Conservation (phyloP, 2,329 filamentous ascomycete species). For the Talaromyces atroroseus region DNA sequence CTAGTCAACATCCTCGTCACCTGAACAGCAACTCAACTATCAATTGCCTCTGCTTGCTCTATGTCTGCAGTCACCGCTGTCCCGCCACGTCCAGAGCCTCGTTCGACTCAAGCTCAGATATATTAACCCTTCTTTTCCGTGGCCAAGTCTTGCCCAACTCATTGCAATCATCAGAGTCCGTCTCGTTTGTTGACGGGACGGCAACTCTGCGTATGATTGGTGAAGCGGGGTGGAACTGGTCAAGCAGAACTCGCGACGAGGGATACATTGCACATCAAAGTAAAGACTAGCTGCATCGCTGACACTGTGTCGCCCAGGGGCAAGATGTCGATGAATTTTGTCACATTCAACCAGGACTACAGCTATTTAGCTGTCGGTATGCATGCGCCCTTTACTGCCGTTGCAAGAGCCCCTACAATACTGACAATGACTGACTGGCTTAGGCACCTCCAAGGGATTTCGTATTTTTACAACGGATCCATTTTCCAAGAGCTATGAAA, state of each 20-base stretch:
- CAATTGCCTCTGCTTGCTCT: neutral
- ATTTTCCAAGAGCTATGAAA: conserved; percentile 90
- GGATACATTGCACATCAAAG: neutral
- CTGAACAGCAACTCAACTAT: conserved; percentile 6
- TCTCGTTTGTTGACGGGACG: conserved; percentile 7
- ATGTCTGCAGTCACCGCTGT: neutral
- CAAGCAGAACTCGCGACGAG: neutral
- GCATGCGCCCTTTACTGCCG: conserved; percentile 23
- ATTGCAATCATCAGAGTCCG: neutral
- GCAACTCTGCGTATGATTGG: conserved; percentile 11
- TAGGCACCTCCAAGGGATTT: conserved; percentile 88
- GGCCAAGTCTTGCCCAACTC: neutral
- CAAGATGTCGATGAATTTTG: conserved; percentile 82
- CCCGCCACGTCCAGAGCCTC: neutral
- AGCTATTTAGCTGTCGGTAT: conserved; percentile 91
- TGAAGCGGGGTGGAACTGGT: conserved; percentile 14
- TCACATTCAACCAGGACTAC: conserved; percentile 99
- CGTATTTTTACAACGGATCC: conserved; percentile 96
- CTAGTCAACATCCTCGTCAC: neutral
- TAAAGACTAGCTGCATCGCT: neutral
- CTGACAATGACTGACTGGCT: conserved; percentile 4
- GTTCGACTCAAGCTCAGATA: neutral
- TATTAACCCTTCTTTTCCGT: neutral
- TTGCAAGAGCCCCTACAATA: neutral
- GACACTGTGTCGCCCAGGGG: neutral